Evolutionary conservation across 208 protist species (phyloP).

Genomic region (Balamuthia mandrillaris): DNA sequence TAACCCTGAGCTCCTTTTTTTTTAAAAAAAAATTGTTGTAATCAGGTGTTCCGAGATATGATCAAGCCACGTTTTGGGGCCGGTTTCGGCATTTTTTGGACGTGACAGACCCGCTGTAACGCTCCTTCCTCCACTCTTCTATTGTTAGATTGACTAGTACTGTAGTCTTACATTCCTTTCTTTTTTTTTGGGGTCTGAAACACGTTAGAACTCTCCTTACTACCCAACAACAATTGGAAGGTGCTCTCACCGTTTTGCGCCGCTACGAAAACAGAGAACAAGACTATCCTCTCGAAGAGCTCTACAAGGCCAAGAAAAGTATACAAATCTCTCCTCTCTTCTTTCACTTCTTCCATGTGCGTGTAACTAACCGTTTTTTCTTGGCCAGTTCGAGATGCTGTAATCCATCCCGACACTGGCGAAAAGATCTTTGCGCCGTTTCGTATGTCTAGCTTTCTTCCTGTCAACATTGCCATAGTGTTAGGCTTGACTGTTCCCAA

Average conservation of each 20-base stretch:
- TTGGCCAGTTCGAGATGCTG: constrained; percentile 53
- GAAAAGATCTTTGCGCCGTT: constrained; percentile 83
- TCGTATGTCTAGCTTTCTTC: constrained; percentile 86
- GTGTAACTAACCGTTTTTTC: neutral
- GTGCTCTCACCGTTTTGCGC: constrained; percentile 14
- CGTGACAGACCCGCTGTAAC: constrained; percentile 71
- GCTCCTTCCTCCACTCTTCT: neutral
- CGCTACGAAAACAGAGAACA: constrained; percentile 35
- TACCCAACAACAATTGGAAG: neutral
- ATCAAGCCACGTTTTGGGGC: constrained; percentile 77
- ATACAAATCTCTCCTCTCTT: neutral
- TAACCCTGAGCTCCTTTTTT: neutral
- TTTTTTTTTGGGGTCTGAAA: constrained; percentile 49
- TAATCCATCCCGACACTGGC: constrained; percentile 84
- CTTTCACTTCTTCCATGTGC: neutral
- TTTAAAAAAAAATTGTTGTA: neutral
- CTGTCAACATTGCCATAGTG: constrained; percentile 84
- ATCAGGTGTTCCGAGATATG: constrained; percentile 46
- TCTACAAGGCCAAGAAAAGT: constrained; percentile 80
- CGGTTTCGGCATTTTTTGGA: constrained; percentile 81
- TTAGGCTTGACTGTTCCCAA: constrained; percentile 81
- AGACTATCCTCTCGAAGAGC: constrained; percentile 60
- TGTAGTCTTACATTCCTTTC: constrained; percentile 71
- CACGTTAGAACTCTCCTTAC: neutral
- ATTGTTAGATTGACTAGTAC: neutral